Evolutionary conservation across 2,329 filamentous ascomycete species (phyloP).

Genomic region (Alternaria ethzedia): DNA sequence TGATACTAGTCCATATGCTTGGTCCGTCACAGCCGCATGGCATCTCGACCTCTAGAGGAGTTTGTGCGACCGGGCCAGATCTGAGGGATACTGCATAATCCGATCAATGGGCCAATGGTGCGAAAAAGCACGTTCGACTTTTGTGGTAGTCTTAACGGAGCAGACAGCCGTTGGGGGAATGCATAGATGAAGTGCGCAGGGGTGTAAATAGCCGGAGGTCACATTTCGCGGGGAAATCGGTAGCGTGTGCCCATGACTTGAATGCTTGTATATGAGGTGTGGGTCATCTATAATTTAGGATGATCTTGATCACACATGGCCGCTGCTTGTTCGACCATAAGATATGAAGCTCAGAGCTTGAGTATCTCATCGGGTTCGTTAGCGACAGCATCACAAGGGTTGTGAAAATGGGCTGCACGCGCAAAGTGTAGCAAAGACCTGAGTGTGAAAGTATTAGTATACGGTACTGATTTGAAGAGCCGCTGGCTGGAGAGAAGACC

Average conservation of each 20-base stretch:
- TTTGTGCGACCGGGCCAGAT: slow-evolving; percentile 15
- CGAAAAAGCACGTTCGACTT: not conserved
- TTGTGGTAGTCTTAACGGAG: slow-evolving; percentile 23
- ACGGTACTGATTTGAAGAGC: not conserved
- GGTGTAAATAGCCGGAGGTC: slow-evolving; percentile 32
- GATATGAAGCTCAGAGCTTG: slow-evolving; percentile 5
- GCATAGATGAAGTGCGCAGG: slow-evolving; percentile 34
- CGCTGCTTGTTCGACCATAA: slow-evolving; percentile 15
- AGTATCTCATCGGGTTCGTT: not conserved
- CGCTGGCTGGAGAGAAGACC: not conserved
- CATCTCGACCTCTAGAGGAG: slow-evolving; percentile 21
- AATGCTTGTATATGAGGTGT: slow-evolving; percentile 20
- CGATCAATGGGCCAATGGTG: slow-evolving; percentile 1
- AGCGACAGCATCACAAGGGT: not conserved
- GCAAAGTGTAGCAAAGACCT: not conserved
- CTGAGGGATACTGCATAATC: slow-evolving; percentile 3
- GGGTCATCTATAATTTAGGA: slow-evolving; percentile 7
- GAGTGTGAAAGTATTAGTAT: not conserved
- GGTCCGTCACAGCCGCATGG: slow-evolving; percentile 4
- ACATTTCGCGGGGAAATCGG: slow-evolving; percentile 19
- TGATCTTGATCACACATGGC: not conserved
- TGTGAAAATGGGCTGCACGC: not conserved
- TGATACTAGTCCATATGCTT: slow-evolving; percentile 11
- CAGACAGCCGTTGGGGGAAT: slow-evolving; percentile 21
- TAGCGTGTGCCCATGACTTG: slow-evolving; percentile 20